Percentiles rank a stretch among this genome's conserved stretches.
These are phyloP conservation scores for Calvatia gigantea DNA, from an alignment of 768 basidiomycete genomes.

Conservation along the genomic window DNA sequence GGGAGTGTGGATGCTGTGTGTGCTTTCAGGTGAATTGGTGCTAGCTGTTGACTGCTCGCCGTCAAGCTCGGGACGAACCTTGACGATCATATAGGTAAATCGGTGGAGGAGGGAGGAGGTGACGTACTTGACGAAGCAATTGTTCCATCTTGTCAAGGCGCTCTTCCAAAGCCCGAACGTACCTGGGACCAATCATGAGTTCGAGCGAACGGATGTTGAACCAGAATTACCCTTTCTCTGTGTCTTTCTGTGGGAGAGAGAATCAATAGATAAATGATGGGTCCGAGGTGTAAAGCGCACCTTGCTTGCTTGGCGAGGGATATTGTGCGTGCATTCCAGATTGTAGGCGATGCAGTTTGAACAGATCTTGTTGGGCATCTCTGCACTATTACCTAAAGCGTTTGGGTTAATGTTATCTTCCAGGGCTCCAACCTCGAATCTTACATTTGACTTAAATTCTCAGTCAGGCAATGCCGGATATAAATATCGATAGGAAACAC, in stretches of 20 bases:
- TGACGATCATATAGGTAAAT: not conserved
- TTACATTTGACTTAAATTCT: constrained; percentile 35
- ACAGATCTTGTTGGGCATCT: constrained; percentile 50
- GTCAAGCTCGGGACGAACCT: constrained; percentile 23
- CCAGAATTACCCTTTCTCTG: constrained; percentile 28
- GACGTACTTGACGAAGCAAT: constrained; percentile 23
- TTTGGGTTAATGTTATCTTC: not conserved
- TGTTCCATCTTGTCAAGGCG: constrained; percentile 27
- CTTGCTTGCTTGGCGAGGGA: constrained; percentile 42
- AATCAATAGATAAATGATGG: not conserved
- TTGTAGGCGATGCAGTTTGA: constrained; percentile 50
- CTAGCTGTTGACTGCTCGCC: constrained; percentile 13
- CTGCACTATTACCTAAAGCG: constrained; percentile 54
- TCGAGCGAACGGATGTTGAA: not conserved
- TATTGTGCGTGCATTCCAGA: constrained; percentile 51
- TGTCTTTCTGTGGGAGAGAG: constrained; percentile 26
- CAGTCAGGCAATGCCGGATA: constrained; percentile 7
- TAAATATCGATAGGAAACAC: not conserved
- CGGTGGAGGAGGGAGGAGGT: not conserved
- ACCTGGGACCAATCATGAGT: constrained; percentile 15
- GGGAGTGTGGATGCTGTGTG: not conserved
- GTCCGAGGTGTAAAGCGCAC: constrained; percentile 21
- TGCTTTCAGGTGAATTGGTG: constrained; percentile 10
- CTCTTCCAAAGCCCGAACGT: constrained; percentile 28
- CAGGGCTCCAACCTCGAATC: not conserved